Conservation (phyloP, 208 protist species). For the Porcisia deanei region DNA sequence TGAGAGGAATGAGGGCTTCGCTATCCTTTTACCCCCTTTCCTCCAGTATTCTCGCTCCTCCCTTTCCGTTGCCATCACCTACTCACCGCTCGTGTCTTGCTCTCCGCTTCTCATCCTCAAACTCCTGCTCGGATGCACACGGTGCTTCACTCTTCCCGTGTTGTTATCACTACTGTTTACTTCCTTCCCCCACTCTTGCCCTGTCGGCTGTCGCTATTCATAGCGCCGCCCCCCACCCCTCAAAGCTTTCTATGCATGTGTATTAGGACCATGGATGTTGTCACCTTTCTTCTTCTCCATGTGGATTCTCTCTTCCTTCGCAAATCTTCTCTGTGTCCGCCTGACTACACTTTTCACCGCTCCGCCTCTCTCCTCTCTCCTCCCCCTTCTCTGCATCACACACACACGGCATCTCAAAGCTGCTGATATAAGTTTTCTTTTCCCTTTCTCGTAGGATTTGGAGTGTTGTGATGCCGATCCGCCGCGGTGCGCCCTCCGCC, state of each 20-base stretch:
- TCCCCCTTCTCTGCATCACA: no score
- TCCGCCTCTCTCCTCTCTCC: constrained; percentile 7
- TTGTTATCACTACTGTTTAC: neutral
- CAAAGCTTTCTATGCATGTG: neutral
- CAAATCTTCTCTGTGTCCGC: neutral
- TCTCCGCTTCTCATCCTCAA: neutral
- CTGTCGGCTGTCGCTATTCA: neutral
- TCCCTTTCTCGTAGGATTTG: neutral
- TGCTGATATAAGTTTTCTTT: neutral
- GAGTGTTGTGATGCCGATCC: constrained; percentile 25
- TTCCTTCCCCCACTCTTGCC: neutral
- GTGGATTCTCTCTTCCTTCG: neutral
- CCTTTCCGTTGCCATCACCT: neutral
- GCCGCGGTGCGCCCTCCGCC: constrained; percentile 12
- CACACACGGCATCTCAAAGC: neutral
- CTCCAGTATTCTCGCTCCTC: neutral
- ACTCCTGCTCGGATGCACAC: neutral
- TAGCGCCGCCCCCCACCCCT: no score
- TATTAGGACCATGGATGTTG: neutral
- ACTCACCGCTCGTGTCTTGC: neutral
- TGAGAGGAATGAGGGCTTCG: neutral
- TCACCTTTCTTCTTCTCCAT: neutral
- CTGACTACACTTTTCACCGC: neutral
- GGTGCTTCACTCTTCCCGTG: neutral
- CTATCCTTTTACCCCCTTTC: neutral